These are phyloP conservation scores for Neurospora pannonica DNA, from an alignment of 495 filamentous ascomycete genomes.

Conservation along the genomic window DNA sequence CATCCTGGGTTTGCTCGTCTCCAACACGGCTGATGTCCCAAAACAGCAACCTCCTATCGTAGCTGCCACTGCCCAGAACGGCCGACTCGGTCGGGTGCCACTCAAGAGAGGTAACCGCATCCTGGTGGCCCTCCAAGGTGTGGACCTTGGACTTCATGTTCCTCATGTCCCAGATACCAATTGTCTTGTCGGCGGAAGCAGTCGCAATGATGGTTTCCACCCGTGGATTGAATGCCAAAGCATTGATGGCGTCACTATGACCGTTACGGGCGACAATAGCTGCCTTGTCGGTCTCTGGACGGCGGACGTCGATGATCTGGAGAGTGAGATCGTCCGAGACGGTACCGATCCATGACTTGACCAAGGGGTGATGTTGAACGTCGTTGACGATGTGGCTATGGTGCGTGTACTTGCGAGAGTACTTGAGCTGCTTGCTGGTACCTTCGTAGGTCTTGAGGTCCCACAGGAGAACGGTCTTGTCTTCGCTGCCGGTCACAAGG, in stretches of 20 bases:
- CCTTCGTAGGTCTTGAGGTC: slow-evolving; percentile 64
- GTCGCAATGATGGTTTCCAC: slow-evolving; percentile 82
- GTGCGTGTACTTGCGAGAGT: slow-evolving; percentile 69
- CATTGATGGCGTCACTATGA: slow-evolving; percentile 89
- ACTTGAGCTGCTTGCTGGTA: slow-evolving; percentile 55
- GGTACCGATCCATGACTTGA: slow-evolving; percentile 72
- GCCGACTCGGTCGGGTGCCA: slow-evolving; percentile 89
- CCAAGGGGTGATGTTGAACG: slow-evolving; percentile 84
- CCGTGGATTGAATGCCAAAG: slow-evolving; percentile 83
- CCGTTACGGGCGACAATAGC: slow-evolving; percentile 55
- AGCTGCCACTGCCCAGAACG: slow-evolving; percentile 81
- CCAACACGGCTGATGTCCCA: slow-evolving; percentile 90
- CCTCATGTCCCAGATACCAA: slow-evolving; percentile 90
- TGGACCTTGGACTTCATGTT: slow-evolving; percentile 81
- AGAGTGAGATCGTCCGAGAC: slow-evolving; percentile 94
- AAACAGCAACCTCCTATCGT: slow-evolving; percentile 88
- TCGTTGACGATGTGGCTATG: slow-evolving; percentile 91
- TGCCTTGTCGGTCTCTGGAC: slow-evolving; percentile 49
- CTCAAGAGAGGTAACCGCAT: slow-evolving; percentile 78
- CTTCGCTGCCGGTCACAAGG: slow-evolving; percentile 82
- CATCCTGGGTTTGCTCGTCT: slow-evolving; percentile 89
- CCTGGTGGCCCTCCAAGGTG: slow-evolving; percentile 71
- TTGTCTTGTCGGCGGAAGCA: slow-evolving; percentile 86
- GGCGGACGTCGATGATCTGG: slow-evolving; percentile 79
- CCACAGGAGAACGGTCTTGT: slow-evolving; percentile 86